phyloP scores from a whole-genome alignment of 148 eudicot species.

The Vaccinium darrowii region DNA sequence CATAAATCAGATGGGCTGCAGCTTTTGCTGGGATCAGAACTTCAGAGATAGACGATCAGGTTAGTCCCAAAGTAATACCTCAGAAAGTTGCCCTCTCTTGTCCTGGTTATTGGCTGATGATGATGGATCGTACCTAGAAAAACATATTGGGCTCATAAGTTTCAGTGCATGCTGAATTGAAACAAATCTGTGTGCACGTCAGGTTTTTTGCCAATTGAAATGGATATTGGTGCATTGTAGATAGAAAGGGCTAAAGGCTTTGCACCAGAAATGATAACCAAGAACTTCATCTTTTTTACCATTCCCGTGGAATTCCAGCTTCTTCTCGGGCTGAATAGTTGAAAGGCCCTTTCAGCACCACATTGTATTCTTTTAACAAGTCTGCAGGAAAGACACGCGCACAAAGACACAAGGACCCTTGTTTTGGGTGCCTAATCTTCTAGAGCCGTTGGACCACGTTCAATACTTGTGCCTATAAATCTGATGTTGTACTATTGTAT shows the following conservation, averaged over 20 bases:
- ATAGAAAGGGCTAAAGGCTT: background rate
- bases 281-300: conserved; percentile 44
- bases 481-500: no score
- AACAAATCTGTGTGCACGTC: background rate
- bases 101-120: conserved; percentile 30
- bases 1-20: no score
- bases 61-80: conserved; percentile 34
- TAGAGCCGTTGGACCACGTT: no score
- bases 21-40: no score
- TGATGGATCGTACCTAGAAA: conserved; percentile 70
- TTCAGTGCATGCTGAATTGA: background rate
- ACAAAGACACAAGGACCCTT: background rate
- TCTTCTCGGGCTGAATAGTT: conserved; percentile 80
- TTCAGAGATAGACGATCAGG: background rate
- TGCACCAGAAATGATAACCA: background rate
- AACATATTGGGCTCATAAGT: background rate
- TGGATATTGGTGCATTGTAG: background rate
- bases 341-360: conserved; percentile 85
- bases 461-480: no score
- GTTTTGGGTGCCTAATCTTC: no score
- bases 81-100: conserved; percentile 50
- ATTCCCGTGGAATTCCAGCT: conserved; percentile 89
- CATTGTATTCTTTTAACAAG: conserved; percentile 61
- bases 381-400: conserved; percentile 38
- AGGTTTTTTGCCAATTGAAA: background rate